Base-by-base conservation (phyloP, 2,329 filamentous ascomycete genomes). In the Colletotrichum spinosum region DNA sequence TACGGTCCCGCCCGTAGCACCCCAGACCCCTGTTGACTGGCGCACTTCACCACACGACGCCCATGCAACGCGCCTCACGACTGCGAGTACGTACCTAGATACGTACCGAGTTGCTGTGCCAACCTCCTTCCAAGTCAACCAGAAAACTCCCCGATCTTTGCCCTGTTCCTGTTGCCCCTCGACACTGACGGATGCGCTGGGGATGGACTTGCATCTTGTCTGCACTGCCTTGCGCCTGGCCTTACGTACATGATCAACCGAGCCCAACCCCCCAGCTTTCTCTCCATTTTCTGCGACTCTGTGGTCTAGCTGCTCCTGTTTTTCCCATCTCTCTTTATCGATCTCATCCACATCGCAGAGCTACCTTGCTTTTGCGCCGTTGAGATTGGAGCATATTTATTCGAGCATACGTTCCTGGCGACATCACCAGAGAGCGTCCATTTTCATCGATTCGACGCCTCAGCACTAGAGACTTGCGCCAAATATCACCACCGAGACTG, bases 141-240 rank as follows among this genome's bases (percentile, higher is more conserved):
- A 25, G 4, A 25, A 33, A 63, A 63, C 58, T 66, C 48, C 42
- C 63, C 58, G 63, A 66, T 66, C 63, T 53, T 25, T 25, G 25
- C 25, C 25, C 25, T 25, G 25, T 52, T 49, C 48, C 52, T 63
- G 63, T 66, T 66, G 63, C 63, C 63, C 62, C 63, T 63, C 63
- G 53, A 66, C 63, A 63, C 63, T 66, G 52, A 44, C 53, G 58
- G 53, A 66, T 66, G 59, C 63, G 59, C 59, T 55, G 63, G 57
- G 42, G 15, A 12, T 12, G 51, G 55, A 13, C 57, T 39, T 53
- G 50, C 15, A 8, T 46, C 25, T 25, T 25, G 25, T 25, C 25
- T 25, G 25, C 4, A 25, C 25, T 25, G 25, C 25, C 25, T 25
- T 25, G 25, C 25, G 25, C 25, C 25, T 25, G 25, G 25, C 25